Evolutionary conservation across 306 rosid genomes (phyloP).

Genomic region (Coriaria nepalensis): DNA sequence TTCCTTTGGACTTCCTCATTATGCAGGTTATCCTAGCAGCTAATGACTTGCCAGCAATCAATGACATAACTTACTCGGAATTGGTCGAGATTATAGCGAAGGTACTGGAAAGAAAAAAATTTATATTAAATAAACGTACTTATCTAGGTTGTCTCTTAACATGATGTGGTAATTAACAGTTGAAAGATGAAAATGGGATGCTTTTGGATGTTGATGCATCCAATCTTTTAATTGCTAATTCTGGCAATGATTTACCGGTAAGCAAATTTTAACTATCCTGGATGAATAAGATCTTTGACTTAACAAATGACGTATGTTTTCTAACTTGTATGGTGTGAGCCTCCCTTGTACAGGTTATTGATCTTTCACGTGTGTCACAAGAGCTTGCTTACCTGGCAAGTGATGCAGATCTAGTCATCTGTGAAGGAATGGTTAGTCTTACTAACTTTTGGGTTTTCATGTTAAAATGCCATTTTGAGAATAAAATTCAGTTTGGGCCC

Average conservation of each 20-base stretch:
- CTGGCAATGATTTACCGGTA: conserved; percentile 97
- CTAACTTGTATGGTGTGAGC: conserved; percentile 1
- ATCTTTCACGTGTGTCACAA: conserved; percentile 72
- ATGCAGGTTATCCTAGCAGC: conserved; percentile 93
- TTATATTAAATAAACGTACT: conserved; percentile 3
- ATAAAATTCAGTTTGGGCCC: too few species aligned
- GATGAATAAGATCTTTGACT: not conserved
- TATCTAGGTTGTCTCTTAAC: conserved; percentile 19
- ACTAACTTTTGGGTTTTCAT: conserved; percentile 1
- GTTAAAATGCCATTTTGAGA: too few species aligned
- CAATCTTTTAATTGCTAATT: conserved; percentile 67
- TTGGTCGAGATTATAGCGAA: conserved; percentile 64
- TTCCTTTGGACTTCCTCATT: conserved; percentile 6
- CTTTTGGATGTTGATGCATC: conserved; percentile 65
- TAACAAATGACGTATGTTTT: not conserved
- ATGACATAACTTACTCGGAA: conserved; percentile 69
- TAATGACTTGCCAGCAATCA: conserved; percentile 91
- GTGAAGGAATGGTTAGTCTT: conserved; percentile 94
- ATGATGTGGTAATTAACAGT: conserved; percentile 36
- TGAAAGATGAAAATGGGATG: conserved; percentile 55
- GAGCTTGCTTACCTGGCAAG: conserved; percentile 75
- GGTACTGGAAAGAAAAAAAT: conserved; percentile 25
- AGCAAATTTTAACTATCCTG: conserved; percentile 20
- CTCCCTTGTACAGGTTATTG: conserved; percentile 56
- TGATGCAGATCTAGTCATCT: conserved; percentile 79